These are phyloP conservation scores for Fragaria vesca DNA, from an alignment of 306 rosid species.

Conservation along the genomic window DNA sequence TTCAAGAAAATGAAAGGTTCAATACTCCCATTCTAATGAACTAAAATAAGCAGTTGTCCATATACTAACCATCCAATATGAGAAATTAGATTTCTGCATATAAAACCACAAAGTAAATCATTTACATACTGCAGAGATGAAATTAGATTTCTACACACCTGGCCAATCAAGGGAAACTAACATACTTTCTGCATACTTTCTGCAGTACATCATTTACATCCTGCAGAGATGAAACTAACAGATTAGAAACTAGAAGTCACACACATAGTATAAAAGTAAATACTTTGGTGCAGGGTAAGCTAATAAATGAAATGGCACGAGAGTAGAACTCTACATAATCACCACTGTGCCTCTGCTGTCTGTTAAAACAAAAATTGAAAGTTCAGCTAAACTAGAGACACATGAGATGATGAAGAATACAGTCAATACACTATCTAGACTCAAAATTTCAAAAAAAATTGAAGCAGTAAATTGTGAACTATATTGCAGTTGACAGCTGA, in stretches of 20 bases:
- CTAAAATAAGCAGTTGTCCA: not conserved
- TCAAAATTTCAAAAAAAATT: too few species aligned
- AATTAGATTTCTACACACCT: not conserved
- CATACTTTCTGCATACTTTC: too few species aligned
- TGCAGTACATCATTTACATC: conserved; percentile 81
- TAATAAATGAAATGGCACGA: not conserved
- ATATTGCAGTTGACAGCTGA: too few species aligned
- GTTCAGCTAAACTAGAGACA: too few species aligned
- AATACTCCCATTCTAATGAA: not conserved
- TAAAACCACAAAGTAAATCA: conserved; percentile 33
- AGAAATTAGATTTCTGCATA: not conserved
- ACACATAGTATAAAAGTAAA: not conserved
- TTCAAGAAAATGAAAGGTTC: not conserved
- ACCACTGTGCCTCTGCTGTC: not conserved
- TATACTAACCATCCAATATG: not conserved
- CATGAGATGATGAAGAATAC: too few species aligned
- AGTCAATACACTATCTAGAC: too few species aligned
- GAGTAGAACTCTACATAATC: not conserved
- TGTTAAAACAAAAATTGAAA: too few species aligned
- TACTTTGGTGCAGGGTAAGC: not conserved
- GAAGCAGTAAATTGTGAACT: too few species aligned
- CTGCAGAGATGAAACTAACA: conserved; percentile 39
- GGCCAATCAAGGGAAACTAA: too few species aligned
- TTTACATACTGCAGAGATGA: conserved; percentile 65
- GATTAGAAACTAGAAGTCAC: conserved; percentile 20